phyloP scores from a whole-genome alignment of 352 stramenopile genomes.

The Globisporangium splendens region DNA sequence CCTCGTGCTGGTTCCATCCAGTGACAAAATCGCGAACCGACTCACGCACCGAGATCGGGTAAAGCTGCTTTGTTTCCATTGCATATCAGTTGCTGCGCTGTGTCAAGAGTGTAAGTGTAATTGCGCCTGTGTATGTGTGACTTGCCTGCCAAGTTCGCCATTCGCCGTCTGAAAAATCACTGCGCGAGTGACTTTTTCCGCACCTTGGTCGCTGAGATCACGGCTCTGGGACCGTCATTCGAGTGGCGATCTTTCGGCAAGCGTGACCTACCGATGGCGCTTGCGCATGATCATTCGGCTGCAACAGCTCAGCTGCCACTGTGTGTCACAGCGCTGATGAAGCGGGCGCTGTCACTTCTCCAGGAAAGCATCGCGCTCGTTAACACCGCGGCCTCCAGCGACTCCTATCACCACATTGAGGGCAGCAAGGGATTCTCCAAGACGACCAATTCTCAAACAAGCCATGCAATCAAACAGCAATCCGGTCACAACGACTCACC shows the following conservation, averaged over 20 bases:
- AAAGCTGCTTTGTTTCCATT: not conserved
- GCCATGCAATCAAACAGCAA: too few species aligned
- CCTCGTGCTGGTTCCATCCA: conserved; percentile 16
- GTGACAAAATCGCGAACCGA: conserved; percentile 7
- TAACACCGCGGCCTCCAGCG: too few species aligned
- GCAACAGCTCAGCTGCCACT: too few species aligned
- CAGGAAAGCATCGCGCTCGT: not conserved
- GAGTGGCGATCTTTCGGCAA: conserved; percentile 24
- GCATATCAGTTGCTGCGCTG: not conserved
- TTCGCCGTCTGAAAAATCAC: conserved; percentile 34
- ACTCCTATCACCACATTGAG: too few species aligned
- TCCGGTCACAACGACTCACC: too few species aligned
- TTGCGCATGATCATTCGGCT: too few species aligned
- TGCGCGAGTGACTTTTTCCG: conserved; percentile 22
- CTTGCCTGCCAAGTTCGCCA: conserved; percentile 26
- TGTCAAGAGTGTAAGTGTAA: too few species aligned
- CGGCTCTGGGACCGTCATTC: conserved; percentile 24
- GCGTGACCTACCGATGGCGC: too few species aligned
- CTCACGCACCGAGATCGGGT: conserved; percentile 14
- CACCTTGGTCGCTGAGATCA: conserved; percentile 31
- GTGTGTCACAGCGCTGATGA: not conserved
- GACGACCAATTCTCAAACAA: too few species aligned
- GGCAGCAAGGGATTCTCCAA: too few species aligned
- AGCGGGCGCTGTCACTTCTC: not conserved
- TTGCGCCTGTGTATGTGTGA: too few species aligned